Evolutionary conservation across 2,329 filamentous ascomycete genomes (phyloP), one percentile per base, ranked within the genome.

Genomic region (Colletotrichum musae): DNA sequence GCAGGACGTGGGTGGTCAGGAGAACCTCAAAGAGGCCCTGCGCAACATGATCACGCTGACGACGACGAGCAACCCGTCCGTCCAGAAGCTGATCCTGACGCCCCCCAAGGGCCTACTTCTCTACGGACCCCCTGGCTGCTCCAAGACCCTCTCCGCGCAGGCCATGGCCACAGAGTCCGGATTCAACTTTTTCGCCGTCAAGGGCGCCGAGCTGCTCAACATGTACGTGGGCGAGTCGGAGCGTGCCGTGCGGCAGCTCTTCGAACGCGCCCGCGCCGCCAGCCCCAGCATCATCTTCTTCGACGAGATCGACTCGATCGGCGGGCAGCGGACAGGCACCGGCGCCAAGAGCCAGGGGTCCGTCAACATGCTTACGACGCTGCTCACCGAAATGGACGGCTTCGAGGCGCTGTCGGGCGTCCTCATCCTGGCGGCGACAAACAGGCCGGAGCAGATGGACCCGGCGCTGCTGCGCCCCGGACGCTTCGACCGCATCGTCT

Each of bases 181-280:
- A 4, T 91, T 97, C 80, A 98, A 98, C 79, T 98, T 98, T 84
- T 91, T 98, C 77, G 92, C 94, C 9, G 93, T 98, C 73, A 97
- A 98, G 81, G 95, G 94, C 28, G 94, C 94, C 43, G 95, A 98
- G 80, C 88, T 98, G 13, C 90, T 97, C 70, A 97, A 94, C 81
- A 97, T 97, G 93, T 98, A 98, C 80, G 95, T 98, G 18, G 95
- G 95, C 70, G 95, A 98, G 79, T 95, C 94, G 2, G 95, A 98
- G 81, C 90, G 94, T 12, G 91, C 92, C 7, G 88, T 98, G 50
- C 90, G 95, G 45, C 92, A 94, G 64, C 89, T 98, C 1, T 98
- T 98, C 78, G 88, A 91, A 61, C 93, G 95, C 74, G 95, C 95
- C 1, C 88, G 93, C 50, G 91, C 92, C n/a, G 95, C 94, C 9